Evolutionary conservation across 2,329 filamentous ascomycete genomes (phyloP).

Genomic region (Colletotrichum paranaense): DNA sequence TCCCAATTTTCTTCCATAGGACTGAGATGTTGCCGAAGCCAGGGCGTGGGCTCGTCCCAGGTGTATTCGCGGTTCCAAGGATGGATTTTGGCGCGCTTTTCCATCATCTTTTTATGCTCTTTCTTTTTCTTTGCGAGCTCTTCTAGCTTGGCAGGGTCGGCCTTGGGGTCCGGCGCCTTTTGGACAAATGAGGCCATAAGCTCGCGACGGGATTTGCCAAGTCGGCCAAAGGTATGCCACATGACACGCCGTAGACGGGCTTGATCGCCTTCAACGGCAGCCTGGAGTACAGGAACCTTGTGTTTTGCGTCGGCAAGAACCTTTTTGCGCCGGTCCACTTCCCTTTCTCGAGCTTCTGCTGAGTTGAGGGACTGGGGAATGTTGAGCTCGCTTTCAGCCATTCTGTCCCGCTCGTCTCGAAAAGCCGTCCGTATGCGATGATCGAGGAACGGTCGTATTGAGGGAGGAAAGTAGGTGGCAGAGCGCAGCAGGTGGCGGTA

Average conservation of each 20-base stretch:
- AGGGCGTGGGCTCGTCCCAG: conserved; percentile 32
- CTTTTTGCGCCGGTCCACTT: conserved; percentile 20
- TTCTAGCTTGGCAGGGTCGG: conserved; percentile 55
- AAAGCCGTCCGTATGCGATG: conserved; percentile 59
- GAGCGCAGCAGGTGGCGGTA: conserved; percentile 72
- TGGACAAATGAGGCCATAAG: conserved; percentile 55
- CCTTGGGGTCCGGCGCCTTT: conserved; percentile 46
- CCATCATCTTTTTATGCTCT: conserved; percentile 14
- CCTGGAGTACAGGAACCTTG: conserved; percentile 58
- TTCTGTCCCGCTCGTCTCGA: conserved; percentile 42
- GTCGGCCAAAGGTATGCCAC: conserved; percentile 62
- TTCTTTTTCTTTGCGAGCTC: conserved; percentile 17
- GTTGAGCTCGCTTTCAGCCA: conserved; percentile 46
- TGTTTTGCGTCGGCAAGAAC: conserved; percentile 12
- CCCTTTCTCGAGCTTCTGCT: conserved; percentile 30
- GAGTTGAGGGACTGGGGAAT: conserved; percentile 55
- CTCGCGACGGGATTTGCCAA: conserved; percentile 61
- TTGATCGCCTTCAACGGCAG: conserved; percentile 63
- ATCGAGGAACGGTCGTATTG: conserved; percentile 58
- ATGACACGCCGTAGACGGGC: conserved; percentile 60
- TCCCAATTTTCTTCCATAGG: conserved; percentile 62
- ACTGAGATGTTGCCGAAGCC: conserved; percentile 41
- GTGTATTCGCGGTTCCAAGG: conserved; percentile 6
- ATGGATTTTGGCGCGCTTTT: conserved; percentile 5
- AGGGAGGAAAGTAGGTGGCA: conserved; percentile 67